phyloP scores from a whole-genome alignment of 129 eudicot genomes.

The Centella asiatica region DNA sequence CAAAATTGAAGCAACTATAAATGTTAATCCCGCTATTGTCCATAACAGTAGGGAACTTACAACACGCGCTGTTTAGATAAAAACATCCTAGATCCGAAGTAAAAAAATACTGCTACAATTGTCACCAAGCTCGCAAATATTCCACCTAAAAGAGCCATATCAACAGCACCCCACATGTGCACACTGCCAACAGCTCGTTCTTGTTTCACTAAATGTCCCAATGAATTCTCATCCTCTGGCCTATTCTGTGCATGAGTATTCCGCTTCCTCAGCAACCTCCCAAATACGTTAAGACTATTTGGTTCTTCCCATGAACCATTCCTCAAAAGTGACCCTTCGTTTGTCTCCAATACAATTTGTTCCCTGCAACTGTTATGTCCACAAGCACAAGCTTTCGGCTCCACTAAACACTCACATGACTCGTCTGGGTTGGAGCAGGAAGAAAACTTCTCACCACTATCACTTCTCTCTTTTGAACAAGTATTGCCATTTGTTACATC shows the following conservation, averaged over 20 bases:
- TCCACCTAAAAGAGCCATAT: constrained; percentile 56
- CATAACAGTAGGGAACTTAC: background rate
- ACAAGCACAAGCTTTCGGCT: constrained; percentile 50
- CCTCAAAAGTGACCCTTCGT: constrained; percentile 3
- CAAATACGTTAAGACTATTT: constrained; percentile 18
- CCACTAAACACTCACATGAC: constrained; percentile 52
- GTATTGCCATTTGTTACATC: background rate
- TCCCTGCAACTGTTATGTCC: constrained; percentile 19
- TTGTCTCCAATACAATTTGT: constrained; percentile 9
- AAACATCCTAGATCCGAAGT: constrained; percentile 26
- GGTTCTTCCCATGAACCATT: constrained; percentile 17
- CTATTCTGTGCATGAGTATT: constrained; percentile 19
- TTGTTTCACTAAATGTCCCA: constrained; percentile 19
- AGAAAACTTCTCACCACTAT: constrained; percentile 15
- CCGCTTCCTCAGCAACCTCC: constrained; percentile 38
- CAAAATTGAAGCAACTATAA: background rate
- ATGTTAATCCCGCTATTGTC: background rate
- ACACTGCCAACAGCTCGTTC: constrained; percentile 3
- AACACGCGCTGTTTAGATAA: background rate
- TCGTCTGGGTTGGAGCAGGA: constrained; percentile 32
- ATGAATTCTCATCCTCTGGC: constrained; percentile 16
- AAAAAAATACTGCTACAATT: constrained; percentile 31
- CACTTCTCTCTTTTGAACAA: constrained; percentile 12
- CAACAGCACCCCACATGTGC: constrained; percentile 45
- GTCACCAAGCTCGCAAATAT: constrained; percentile 52